These are phyloP conservation scores for Serendipita indica DNA, from an alignment of 768 basidiomycete species.

Conservation along the genomic window DNA sequence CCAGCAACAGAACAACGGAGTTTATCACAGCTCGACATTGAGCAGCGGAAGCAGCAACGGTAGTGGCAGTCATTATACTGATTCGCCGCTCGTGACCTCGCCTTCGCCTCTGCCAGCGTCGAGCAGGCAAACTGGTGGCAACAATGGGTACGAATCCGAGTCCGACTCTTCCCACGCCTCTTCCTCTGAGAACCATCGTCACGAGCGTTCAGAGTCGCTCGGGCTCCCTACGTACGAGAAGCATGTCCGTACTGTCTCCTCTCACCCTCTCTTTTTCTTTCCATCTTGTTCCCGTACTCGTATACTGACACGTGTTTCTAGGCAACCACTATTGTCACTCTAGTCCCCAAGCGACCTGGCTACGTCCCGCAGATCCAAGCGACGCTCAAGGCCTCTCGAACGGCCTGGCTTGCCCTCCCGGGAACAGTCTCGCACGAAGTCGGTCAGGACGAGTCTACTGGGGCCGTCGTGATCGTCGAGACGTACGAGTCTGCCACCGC, in stretches of 20 bases:
- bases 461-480: conserved; percentile 6
- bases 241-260: conserved; percentile 5
- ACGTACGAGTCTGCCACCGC: neutral
- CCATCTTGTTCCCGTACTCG: neutral
- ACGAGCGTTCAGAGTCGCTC: neutral
- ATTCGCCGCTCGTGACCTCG: neutral
- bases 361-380: neutral
- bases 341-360: neutral
- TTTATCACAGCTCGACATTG: too few species aligned
- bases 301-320: neutral
- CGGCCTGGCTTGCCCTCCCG: conserved; percentile 4
- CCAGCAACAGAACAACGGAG: neutral
- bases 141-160: neutral
- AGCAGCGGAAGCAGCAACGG: neutral
- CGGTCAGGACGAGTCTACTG: neutral
- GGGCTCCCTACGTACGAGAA: conserved; percentile 6
- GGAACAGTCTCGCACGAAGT: conserved; percentile 5
- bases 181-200: neutral
- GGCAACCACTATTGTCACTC: conserved; percentile 3
- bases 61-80: neutral
- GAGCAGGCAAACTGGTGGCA: neutral
- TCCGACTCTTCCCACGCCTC: neutral
- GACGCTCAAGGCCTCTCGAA: neutral
- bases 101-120: neutral
- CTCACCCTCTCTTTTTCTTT: neutral